Evolutionary conservation across 2,329 filamentous ascomycete species (phyloP), one percentile per base, ranked within the genome.

Genomic region (Monilinia vaccinii-corymbosi): DNA sequence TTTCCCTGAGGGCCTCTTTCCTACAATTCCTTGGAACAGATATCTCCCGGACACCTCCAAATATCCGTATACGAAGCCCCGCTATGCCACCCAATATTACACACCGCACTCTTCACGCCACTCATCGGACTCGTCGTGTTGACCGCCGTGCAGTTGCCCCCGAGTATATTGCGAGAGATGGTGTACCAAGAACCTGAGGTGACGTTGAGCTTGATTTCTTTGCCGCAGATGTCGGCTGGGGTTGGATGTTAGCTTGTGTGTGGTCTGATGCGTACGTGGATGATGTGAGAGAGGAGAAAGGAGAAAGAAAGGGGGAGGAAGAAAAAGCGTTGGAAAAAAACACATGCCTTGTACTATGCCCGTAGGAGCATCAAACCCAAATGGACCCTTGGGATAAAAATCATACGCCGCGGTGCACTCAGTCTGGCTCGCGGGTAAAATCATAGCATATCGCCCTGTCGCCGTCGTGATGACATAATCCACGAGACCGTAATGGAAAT

Each of bases 121-220:
- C 23, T 40, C 11, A 23, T 16, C 2, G 25, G 18, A 14, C 10
- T 53, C 25, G 50, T 42, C 18, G 36, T 31, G 9, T 53, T 53
- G 11, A 53, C 25, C 5, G 50, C 50, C 28, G 50, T 53, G 25
- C 50, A 53, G 16, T 53, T 53, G 1, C 50, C 50, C 14, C 21
- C 36, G 9, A 31, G 36, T 11, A 31, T 42, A 11, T 42, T 31
- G 28, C 36, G 8, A 13, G 36, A 31, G 14, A 18, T 40, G 1
- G 50, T 53, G 3, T 53, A 53, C 50, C 50, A 53, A 11, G 50
- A 53, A 7, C 50, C 50, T 7, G 50, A 53, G 5, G 36, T 42
- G 14, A 53, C 50, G 36, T 53, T 42, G 50, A 53, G 50, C 5
- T 42, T 31, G 28, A 53, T 36, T 53, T 53, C 50, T 42, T 42